Percentiles rank a stretch among this genome's conserved stretches.
These are phyloP conservation scores for Aspergillus costaricaensis DNA, from an alignment of 2,329 filamentous ascomycete genomes.

Conservation along the genomic window DNA sequence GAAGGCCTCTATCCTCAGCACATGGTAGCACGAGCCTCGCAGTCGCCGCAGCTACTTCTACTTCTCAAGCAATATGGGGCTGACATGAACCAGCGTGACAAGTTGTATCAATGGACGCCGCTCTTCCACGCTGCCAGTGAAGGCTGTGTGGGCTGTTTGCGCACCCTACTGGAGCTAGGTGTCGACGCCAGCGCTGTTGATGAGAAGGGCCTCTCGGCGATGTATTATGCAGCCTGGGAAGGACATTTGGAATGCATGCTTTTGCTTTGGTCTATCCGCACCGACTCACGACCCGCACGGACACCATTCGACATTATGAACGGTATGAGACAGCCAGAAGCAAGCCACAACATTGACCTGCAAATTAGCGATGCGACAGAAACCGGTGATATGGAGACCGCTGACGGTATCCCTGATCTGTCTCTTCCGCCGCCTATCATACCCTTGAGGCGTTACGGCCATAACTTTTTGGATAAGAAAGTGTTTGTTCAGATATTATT, in stretches of 20 bases:
- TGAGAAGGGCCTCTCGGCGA: constrained; percentile 88
- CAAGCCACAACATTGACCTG: constrained; percentile 27
- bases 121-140: constrained; percentile 95
- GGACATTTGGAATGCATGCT: constrained; percentile 94
- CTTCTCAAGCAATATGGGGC: constrained; percentile 83
- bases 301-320: constrained; percentile 39
- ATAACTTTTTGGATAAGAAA: constrained; percentile 98
- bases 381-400: constrained; percentile 66
- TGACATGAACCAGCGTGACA: constrained; percentile 88
- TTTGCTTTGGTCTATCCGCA: constrained; percentile 60
- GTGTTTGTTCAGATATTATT: constrained; percentile 93
- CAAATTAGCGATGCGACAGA: constrained; percentile 39
- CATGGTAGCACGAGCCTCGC: constrained; percentile 84
- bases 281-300: constrained; percentile 24
- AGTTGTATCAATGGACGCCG: constrained; percentile 96
- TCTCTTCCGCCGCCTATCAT: constrained; percentile 95
- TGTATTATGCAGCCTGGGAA: constrained; percentile 99
- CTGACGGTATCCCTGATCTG: constrained; percentile 86
- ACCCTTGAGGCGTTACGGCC: constrained; percentile 87
- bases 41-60: constrained; percentile 75
- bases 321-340: constrained; percentile 34
- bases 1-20: constrained; percentile 98
- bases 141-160: constrained; percentile 85
- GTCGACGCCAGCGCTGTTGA: constrained; percentile 79
- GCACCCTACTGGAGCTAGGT: constrained; percentile 75